A percentile compares a stretch with the other conserved stretches of the same genome.
Evolutionary conservation across 1,139 yeast genomes (phyloP).

Genomic region (Pichia sp.): DNA sequence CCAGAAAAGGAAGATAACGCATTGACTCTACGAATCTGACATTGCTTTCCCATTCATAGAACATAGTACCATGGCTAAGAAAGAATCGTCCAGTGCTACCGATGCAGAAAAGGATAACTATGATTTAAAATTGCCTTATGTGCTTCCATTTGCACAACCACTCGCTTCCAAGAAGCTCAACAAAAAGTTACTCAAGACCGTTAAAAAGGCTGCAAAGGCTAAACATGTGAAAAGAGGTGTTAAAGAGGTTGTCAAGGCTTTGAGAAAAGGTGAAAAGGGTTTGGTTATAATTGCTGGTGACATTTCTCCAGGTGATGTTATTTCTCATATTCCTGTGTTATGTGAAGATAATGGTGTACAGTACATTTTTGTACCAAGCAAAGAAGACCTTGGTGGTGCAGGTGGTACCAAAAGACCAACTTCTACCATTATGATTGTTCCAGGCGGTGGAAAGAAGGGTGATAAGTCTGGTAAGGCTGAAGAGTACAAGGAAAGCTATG

Average conservation of each 20-base stretch:
- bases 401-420: slow-evolving; percentile 99
- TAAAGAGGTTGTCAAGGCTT: slow-evolving; percentile 95
- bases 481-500: slow-evolving; percentile 88
- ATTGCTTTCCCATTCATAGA: neutral
- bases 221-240: slow-evolving; percentile 98
- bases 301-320: slow-evolving; percentile 94
- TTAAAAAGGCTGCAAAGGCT: slow-evolving; percentile 95
- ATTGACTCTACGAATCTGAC: neutral
- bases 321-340: slow-evolving; percentile 92
- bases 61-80: slow-evolving; percentile 40
- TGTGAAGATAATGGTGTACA: slow-evolving; percentile 94
- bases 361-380: slow-evolving; percentile 87
- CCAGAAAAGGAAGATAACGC: neutral
- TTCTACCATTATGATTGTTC: slow-evolving; percentile 94
- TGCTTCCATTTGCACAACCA: slow-evolving; percentile 88
- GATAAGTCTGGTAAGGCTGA: slow-evolving; percentile 69
- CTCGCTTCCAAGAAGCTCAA: slow-evolving; percentile 93
- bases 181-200: slow-evolving; percentile 91
- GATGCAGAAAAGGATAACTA: slow-evolving; percentile 58
- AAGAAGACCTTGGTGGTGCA: slow-evolving; percentile 96
- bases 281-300: slow-evolving; percentile 96
- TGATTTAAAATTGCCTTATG: slow-evolving; percentile 84
- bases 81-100: slow-evolving; percentile 32
- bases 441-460: slow-evolving; percentile 88
- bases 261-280: slow-evolving; percentile 97